Evolutionary conservation across 1,284 basidiomycete genomes (phyloP).

Genomic region (Marasmius oreades): DNA sequence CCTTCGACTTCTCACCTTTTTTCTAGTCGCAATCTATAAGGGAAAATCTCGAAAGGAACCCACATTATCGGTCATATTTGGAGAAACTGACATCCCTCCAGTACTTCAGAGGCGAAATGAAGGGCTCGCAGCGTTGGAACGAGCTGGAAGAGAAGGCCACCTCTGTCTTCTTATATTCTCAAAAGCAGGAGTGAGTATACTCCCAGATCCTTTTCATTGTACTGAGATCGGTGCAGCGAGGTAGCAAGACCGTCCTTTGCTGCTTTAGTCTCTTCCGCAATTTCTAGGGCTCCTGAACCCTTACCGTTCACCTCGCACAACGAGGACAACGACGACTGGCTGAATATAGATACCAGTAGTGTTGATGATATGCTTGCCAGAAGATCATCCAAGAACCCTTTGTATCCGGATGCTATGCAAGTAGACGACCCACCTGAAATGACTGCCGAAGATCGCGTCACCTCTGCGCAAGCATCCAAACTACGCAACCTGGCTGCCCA

Average conservation of each 20-base stretch:
- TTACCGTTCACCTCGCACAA: slow-evolving; percentile 17
- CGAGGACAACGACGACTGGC: slow-evolving; percentile 75
- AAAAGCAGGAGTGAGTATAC: slow-evolving; percentile 58
- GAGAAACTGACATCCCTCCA: slow-evolving; percentile 56
- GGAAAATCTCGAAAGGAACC: slow-evolving; percentile 59
- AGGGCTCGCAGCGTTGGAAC: slow-evolving; percentile 77
- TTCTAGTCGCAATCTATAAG: slow-evolving; percentile 55
- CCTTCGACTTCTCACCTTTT: slow-evolving; percentile 1
- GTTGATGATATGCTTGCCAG: slow-evolving; percentile 61
- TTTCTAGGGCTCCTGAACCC: slow-evolving; percentile 34
- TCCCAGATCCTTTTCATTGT: not conserved
- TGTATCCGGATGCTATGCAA: slow-evolving; percentile 38
- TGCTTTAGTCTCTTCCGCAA: slow-evolving; percentile 60
- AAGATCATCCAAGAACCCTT: slow-evolving; percentile 20
- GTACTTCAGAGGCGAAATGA: slow-evolving; percentile 75
- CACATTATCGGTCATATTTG: slow-evolving; percentile 69
- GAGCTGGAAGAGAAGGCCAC: slow-evolving; percentile 69
- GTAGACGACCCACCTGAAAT: slow-evolving; percentile 36
- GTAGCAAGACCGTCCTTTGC: slow-evolving; percentile 71
- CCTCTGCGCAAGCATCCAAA: slow-evolving; percentile 63
- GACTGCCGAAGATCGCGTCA: slow-evolving; percentile 44
- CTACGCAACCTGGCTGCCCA: slow-evolving; percentile 77
- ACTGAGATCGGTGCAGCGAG: slow-evolving; percentile 36
- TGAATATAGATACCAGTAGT: slow-evolving; percentile 59
- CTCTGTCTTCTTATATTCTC: slow-evolving; percentile 59